These are phyloP conservation scores for Gliomastix tumulicola DNA, from an alignment of 2,329 filamentous ascomycete genomes.

Conservation along the genomic window DNA sequence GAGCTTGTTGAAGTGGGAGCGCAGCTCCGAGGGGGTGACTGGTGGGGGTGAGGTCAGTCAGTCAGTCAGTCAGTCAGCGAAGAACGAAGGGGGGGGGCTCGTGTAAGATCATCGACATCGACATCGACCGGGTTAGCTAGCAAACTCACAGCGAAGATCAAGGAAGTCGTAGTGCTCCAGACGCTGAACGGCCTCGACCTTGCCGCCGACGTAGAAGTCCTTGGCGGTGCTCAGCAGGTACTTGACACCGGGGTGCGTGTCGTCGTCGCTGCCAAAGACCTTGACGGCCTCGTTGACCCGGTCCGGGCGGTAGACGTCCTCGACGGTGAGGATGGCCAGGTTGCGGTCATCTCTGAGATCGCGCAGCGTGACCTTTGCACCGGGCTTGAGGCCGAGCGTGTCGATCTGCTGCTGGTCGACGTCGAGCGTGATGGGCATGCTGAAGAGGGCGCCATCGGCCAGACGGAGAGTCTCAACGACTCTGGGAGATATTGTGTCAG, in stretches of 20 bases:
- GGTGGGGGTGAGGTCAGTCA: neutral
- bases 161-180: conserved; percentile 99
- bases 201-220: conserved; percentile 92
- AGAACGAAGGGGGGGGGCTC: too few species aligned
- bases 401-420: conserved; percentile 69
- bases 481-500: conserved; percentile 40
- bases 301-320: conserved; percentile 92
- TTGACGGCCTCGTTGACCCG: conserved; percentile 86
- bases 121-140: too few species aligned
- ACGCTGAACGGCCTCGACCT: conserved; percentile 90
- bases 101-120: too few species aligned
- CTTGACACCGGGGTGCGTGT: conserved; percentile 85
- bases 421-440: conserved; percentile 95
- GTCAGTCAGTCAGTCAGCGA: too few species aligned
- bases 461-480: conserved; percentile 87
- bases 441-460: conserved; percentile 82
- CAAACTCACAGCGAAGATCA: conserved; percentile 78
- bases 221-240: conserved; percentile 76
- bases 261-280: conserved; percentile 88
- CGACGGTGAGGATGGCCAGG: conserved; percentile 89
- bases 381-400: conserved; percentile 67
- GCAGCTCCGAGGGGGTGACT: conserved; percentile 92
- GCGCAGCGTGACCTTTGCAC: conserved; percentile 77
- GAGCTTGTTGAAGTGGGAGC: conserved; percentile 97
- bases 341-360: conserved; percentile 96